phyloP scores from a whole-genome alignment of 768 basidiomycete genomes.

The Rhodotorula babjevae region DNA sequence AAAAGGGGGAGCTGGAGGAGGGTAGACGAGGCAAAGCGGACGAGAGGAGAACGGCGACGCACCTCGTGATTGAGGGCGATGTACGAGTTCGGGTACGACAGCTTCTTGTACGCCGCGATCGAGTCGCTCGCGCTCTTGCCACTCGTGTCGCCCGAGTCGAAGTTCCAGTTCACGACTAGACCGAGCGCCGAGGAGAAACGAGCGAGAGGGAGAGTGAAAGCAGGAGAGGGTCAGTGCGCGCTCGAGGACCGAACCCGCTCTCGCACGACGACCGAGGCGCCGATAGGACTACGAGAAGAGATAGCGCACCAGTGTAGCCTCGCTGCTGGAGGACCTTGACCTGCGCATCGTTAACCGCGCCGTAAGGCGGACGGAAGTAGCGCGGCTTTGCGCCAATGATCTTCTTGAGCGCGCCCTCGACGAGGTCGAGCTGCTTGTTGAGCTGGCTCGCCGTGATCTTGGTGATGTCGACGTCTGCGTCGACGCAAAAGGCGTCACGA shows the following conservation, averaged over 20 bases:
- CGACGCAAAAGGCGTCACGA: background rate
- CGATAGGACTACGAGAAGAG: too few relatives aligned
- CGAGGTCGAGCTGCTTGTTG: conserved; percentile 36
- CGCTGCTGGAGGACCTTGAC: conserved; percentile 29
- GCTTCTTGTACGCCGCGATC: conserved; percentile 31
- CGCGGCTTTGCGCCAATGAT: conserved; percentile 41
- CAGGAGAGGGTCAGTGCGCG: too few relatives aligned
- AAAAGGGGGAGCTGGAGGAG: background rate
- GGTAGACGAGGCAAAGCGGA: background rate
- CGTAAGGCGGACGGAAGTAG: conserved; percentile 42
- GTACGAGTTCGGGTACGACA: conserved; percentile 19
- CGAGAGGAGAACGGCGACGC: background rate
- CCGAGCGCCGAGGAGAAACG: too few relatives aligned
- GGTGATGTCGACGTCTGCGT: conserved; percentile 33
- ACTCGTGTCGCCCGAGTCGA: conserved; percentile 36
- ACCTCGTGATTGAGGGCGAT: conserved; percentile 42
- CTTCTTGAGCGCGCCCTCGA: conserved; percentile 41
- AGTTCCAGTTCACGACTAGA: conserved; percentile 33
- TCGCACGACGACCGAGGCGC: too few relatives aligned
- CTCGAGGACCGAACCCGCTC: too few relatives aligned
- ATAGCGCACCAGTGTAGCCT: conserved; percentile 36
- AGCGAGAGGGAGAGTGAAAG: too few relatives aligned
- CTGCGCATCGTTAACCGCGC: conserved; percentile 6
- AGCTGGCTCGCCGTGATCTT: conserved; percentile 25
- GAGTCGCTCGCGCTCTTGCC: conserved; percentile 23